phyloP scores from a whole-genome alignment of 768 basidiomycete species.

The Leccinellum albellum region DNA sequence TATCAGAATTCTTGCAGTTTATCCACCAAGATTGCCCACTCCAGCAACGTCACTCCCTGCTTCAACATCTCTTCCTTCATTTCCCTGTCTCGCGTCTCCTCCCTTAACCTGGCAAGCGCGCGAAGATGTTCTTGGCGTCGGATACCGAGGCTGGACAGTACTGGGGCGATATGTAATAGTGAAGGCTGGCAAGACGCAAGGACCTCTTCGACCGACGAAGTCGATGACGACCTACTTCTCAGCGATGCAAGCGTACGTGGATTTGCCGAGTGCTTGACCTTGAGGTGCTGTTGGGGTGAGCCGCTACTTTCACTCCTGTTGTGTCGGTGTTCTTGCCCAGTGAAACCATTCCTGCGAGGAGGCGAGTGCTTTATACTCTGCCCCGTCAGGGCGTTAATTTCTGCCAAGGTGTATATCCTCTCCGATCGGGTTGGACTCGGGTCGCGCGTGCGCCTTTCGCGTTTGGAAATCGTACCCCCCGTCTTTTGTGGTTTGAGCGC shows the following conservation, averaged over 20 bases:
- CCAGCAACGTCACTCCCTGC: conserved; percentile 66
- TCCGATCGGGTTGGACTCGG: conserved; percentile 32
- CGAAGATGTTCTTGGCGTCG: conserved; percentile 55
- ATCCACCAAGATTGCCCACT: conserved; percentile 78
- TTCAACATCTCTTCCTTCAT: conserved; percentile 67
- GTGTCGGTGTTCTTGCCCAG: conserved; percentile 8
- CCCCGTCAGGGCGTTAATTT: conserved; percentile 30
- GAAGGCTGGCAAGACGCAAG: conserved; percentile 64
- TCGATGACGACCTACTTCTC: conserved; percentile 34
- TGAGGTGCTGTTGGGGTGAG: conserved; percentile 20
- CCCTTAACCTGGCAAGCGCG: conserved; percentile 57
- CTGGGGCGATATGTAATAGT: conserved; percentile 56
- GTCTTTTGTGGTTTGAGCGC: conserved; percentile 19
- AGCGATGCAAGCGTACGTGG: conserved; percentile 9
- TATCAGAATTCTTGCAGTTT: conserved; percentile 41
- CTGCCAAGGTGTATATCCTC: conserved; percentile 33
- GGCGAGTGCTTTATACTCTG: conserved; percentile 25
- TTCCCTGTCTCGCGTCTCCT: conserved; percentile 65
- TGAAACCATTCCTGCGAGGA: conserved; percentile 14
- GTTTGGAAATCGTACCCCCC: conserved; percentile 9
- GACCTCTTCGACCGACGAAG: conserved; percentile 46
- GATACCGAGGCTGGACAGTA: conserved; percentile 58
- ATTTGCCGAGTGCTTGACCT: conserved; percentile 6
- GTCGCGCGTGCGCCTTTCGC: conserved; percentile 15
- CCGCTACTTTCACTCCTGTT: conserved; percentile 16